Evolutionary conservation across 2,329 filamentous ascomycete genomes (phyloP).

Genomic region (Fusarium sp.): DNA sequence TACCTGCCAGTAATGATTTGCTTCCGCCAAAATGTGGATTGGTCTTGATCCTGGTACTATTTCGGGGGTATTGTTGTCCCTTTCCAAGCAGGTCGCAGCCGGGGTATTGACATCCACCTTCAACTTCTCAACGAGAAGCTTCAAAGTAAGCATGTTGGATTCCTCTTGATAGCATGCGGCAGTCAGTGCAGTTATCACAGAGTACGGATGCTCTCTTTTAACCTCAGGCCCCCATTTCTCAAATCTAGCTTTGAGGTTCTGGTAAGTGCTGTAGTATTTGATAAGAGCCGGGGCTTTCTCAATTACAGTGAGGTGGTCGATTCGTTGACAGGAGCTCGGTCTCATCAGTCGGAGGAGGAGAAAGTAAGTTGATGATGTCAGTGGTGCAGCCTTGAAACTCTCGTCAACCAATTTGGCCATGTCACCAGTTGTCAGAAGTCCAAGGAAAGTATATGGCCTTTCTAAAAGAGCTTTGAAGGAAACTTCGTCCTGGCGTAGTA

Average conservation of each 20-base stretch:
- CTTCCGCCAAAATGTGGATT: slow-evolving; percentile 38
- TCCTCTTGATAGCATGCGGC: slow-evolving; percentile 12
- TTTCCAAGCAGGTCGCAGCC: background rate
- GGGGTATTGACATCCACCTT: slow-evolving; percentile 32
- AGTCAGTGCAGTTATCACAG: slow-evolving; percentile 7
- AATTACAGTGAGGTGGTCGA: slow-evolving; percentile 4
- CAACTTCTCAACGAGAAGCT: slow-evolving; percentile 30
- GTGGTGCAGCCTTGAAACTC: background rate
- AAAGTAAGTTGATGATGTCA: background rate
- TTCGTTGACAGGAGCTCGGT: background rate
- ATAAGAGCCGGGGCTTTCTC: slow-evolving; percentile 8
- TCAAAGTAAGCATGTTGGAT: slow-evolving; percentile 31
- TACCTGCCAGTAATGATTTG: slow-evolving; percentile 33
- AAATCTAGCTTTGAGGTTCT: background rate
- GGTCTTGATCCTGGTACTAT: slow-evolving; percentile 22
- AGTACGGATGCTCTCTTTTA: background rate
- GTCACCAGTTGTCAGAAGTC: slow-evolving; percentile 14
- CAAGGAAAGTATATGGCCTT: slow-evolving; percentile 4
- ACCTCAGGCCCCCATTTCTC: background rate
- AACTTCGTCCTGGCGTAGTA: slow-evolving; percentile 1
- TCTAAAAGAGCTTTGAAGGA: background rate
- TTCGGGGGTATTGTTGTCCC: fast-evolving
- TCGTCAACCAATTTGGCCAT: slow-evolving; percentile 1
- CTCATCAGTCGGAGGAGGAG: slow-evolving; percentile 18
- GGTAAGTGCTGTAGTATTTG: slow-evolving; percentile 17